phyloP scores from a whole-genome alignment of 345 rosid genomes.

The Geranium brycei region DNA sequence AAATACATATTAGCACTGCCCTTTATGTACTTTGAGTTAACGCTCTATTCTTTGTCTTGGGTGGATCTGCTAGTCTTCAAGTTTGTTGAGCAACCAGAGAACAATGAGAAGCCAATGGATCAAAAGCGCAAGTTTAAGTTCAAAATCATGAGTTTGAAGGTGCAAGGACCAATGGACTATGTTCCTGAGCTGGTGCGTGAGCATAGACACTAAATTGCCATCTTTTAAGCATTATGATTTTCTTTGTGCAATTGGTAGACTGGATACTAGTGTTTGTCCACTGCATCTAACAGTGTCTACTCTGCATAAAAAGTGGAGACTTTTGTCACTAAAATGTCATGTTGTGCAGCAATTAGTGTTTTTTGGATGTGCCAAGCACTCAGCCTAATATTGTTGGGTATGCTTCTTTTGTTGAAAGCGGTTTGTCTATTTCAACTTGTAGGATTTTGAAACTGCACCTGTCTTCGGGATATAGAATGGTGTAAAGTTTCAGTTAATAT shows the following conservation, averaged over 20 bases:
- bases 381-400: background rate
- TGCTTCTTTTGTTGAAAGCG: slow-evolving; percentile 3
- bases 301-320: background rate
- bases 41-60: slow-evolving; percentile 4
- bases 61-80: slow-evolving; percentile 53
- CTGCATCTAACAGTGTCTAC: background rate
- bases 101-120: slow-evolving; percentile 83
- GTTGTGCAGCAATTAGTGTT: background rate
- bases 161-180: slow-evolving; percentile 73
- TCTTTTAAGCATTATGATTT: background rate
- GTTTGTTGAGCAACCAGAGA: slow-evolving; percentile 91
- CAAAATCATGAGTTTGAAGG: slow-evolving; percentile 89
- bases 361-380: background rate
- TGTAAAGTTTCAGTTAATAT: background rate
- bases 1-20: background rate
- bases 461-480: background rate
- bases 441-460: background rate
- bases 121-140: slow-evolving; percentile 84
- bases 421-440: background rate
- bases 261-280: background rate
- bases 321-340: background rate
- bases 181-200: slow-evolving; percentile 88
- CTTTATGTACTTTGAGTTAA: too few relatives aligned
- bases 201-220: background rate
- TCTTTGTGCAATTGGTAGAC: slow-evolving; percentile 1